Percentiles rank a stretch among this genome's conserved stretches.
phyloP scores from a whole-genome alignment of 1,139 yeast species.

The Magnusiomyces paraingens region DNA sequence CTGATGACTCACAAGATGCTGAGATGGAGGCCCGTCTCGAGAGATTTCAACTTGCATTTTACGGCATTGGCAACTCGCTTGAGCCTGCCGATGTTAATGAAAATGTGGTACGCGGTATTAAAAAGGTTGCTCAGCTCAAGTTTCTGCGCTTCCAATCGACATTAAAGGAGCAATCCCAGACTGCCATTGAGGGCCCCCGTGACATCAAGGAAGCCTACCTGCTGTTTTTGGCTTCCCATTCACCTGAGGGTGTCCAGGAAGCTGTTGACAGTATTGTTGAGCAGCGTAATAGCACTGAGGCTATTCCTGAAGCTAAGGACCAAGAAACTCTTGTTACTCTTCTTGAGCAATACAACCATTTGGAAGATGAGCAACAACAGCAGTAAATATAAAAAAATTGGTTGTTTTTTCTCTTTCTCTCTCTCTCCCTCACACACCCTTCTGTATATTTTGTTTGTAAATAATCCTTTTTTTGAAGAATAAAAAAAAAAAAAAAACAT shows the following conservation, averaged over 20 bases:
- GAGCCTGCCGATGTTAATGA: slow-evolving; percentile 49
- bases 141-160: slow-evolving; percentile 40
- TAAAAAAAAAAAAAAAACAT: background rate
- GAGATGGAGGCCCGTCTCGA: slow-evolving; percentile 63
- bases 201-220: slow-evolving; percentile 50
- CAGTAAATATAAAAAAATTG: background rate
- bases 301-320: slow-evolving; percentile 7
- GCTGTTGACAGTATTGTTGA: slow-evolving; percentile 50
- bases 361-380: background rate
- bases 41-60: slow-evolving; percentile 73
- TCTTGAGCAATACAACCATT: background rate
- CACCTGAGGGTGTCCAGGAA: slow-evolving; percentile 41
- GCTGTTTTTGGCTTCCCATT: slow-evolving; percentile 42
- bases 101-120: slow-evolving; percentile 60
- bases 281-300: slow-evolving; percentile 20
- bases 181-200: slow-evolving; percentile 26
- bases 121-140: slow-evolving; percentile 61
- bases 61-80: slow-evolving; percentile 47
- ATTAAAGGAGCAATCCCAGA: slow-evolving; percentile 20
- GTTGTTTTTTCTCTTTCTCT: too few species aligned
- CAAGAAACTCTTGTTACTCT: background rate
- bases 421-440: too few species aligned
- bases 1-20: slow-evolving; percentile 50
- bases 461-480: background rate
- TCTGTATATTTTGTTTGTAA: background rate